Evolutionary conservation across 2,329 filamentous ascomycete genomes (phyloP).

Genomic region (Gremmenia infestans): DNA sequence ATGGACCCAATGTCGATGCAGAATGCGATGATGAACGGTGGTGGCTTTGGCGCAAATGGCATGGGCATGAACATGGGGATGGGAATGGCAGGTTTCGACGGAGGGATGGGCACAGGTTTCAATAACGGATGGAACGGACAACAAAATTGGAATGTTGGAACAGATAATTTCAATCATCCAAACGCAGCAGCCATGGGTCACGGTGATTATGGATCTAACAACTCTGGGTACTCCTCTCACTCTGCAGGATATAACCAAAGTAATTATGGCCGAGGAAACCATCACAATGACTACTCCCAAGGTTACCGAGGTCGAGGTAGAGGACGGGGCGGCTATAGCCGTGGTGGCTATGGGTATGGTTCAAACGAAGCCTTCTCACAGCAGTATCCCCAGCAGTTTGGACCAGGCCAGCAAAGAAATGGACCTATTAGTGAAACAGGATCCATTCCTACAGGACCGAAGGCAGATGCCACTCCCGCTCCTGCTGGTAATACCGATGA

Average conservation of each 20-base stretch:
- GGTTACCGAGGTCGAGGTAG: slow-evolving; percentile 39
- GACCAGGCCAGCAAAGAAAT: slow-evolving; percentile 22
- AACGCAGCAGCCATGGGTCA: slow-evolving; percentile 73
- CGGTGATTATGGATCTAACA: slow-evolving; percentile 77
- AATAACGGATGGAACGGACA: slow-evolving; percentile 78
- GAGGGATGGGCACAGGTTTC: slow-evolving; percentile 55
- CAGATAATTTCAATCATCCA: slow-evolving; percentile 87
- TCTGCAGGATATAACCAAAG: slow-evolving; percentile 72
- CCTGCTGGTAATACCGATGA: slow-evolving; percentile 30
- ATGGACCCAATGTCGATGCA: slow-evolving; percentile 79
- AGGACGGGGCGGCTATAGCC: slow-evolving; percentile 30
- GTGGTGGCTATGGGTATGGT: slow-evolving; percentile 28
- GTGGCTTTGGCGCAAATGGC: slow-evolving; percentile 65
- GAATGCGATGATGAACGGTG: slow-evolving; percentile 74
- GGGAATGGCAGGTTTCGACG: slow-evolving; percentile 60
- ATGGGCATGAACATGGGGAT: slow-evolving; percentile 79
- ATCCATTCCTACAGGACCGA: slow-evolving; percentile 28
- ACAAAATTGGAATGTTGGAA: slow-evolving; percentile 76
- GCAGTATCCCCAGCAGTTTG: slow-evolving; percentile 27
- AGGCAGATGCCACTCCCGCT: slow-evolving; percentile 20
- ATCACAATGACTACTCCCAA: slow-evolving; percentile 53
- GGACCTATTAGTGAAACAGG: slow-evolving; percentile 27
- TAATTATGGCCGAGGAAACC: slow-evolving; percentile 41
- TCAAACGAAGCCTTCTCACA: slow-evolving; percentile 28
- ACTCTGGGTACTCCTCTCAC: slow-evolving; percentile 59